Percentiles rank a stretch among this genome's conserved stretches.
phyloP scores from a whole-genome alignment of 352 stramenopile genomes.

The Globisporangium uncinulatum region DNA sequence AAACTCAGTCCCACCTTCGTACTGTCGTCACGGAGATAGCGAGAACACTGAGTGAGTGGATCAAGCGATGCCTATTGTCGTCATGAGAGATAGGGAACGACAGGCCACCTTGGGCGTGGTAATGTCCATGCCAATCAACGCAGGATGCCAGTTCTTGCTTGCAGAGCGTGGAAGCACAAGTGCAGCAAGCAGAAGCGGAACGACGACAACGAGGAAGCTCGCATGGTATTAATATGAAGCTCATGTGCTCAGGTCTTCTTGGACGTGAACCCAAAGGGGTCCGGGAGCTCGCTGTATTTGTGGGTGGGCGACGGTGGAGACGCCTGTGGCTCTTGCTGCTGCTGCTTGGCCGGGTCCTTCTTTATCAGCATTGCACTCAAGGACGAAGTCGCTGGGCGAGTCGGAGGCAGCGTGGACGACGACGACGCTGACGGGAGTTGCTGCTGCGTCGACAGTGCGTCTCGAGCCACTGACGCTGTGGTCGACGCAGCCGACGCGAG shows the following conservation, averaged over 20 bases:
- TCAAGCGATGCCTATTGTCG: too few species aligned
- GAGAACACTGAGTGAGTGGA: background rate
- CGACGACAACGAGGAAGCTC: background rate
- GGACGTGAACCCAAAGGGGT: slow-evolving; percentile 62
- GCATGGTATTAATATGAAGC: too few species aligned
- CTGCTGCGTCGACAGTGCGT: too few species aligned
- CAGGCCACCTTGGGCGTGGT: slow-evolving; percentile 14
- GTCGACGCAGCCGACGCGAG: slow-evolving; percentile 5
- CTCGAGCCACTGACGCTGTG: slow-evolving; percentile 4
- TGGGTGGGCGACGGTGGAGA: slow-evolving; percentile 9
- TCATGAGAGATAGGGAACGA: background rate
- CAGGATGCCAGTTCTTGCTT: too few species aligned
- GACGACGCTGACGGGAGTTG: background rate
- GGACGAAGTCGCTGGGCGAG: slow-evolving; percentile 1
- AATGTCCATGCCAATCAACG: slow-evolving; percentile 5
- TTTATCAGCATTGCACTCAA: background rate
- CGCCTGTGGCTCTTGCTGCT: slow-evolving; percentile 1
- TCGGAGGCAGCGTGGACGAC: background rate
- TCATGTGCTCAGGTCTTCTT: slow-evolving; percentile 24
- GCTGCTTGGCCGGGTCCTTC: background rate
- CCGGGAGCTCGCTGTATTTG: slow-evolving; percentile 51
- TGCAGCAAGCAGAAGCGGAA: background rate
- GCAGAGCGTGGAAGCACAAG: background rate
- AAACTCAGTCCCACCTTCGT: slow-evolving; percentile 51
- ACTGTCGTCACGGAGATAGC: slow-evolving; percentile 22